A percentile compares a stretch with the other conserved stretches of the same genome.
Conservation (phyloP, 176 grass and related monocot genomes). For the Zoysia japonica region DNA sequence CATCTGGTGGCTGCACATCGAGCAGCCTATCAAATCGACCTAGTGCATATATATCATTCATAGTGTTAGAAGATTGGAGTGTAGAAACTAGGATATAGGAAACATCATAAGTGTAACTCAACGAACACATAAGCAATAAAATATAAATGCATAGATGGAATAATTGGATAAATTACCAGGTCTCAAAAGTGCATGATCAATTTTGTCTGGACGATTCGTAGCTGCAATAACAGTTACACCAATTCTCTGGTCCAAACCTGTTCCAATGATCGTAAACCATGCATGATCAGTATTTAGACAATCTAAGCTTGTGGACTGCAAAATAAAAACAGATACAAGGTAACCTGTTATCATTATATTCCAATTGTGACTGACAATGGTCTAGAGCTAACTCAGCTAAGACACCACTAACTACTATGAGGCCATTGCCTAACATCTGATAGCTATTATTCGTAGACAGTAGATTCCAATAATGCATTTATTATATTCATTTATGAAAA, state of each 20-base stretch:
- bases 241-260: slow-evolving; percentile 75
- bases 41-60: slow-evolving; percentile 38
- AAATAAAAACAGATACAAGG: not conserved
- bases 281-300: not conserved
- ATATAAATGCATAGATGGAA: not conserved
- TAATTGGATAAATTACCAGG: slow-evolving; percentile 57
- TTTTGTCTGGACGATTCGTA: slow-evolving; percentile 96
- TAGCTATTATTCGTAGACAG: not conserved
- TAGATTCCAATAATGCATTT: not conserved
- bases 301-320: not conserved
- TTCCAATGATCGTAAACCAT: slow-evolving; percentile 36
- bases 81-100: not conserved
- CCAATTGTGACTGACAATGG: not conserved
- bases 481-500: not conserved
- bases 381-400: not conserved
- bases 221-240: slow-evolving; percentile 88
- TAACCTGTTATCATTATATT: not conserved
- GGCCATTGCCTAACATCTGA: not conserved
- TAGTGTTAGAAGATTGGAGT: slow-evolving; percentile 16
- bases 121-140: slow-evolving; percentile 19
- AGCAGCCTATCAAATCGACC: slow-evolving; percentile 88
- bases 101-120: not conserved
- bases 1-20: slow-evolving; percentile 82
- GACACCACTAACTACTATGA: slow-evolving; percentile 1
- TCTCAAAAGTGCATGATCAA: slow-evolving; percentile 83